Percentiles rank a stretch among this genome's conserved stretches.
These are phyloP conservation scores for Pneumocystis wakefieldiae DNA, from an alignment of 1,139 yeast species.

Conservation along the genomic window DNA sequence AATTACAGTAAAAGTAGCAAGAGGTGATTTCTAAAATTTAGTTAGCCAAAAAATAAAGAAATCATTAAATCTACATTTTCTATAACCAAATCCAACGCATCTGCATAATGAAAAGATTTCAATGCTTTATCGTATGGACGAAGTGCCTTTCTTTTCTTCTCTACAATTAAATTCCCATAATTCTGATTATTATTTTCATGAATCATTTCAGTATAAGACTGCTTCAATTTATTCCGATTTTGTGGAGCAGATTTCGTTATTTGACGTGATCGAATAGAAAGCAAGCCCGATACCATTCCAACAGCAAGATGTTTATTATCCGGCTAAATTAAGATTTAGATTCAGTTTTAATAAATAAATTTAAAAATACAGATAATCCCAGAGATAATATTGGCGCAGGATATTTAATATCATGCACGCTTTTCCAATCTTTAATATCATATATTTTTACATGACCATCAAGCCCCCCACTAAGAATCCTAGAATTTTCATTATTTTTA, in stretches of 20 bases:
- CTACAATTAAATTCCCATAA: conserved; percentile 43
- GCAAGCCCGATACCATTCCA: conserved; percentile 81
- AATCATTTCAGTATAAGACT: conserved; percentile 59
- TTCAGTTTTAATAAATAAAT: background rate
- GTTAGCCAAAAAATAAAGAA: background rate
- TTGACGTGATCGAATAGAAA: conserved; percentile 73
- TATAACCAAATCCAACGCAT: conserved; percentile 80
- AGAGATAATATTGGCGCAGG: conserved; percentile 10
- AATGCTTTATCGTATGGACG: conserved; percentile 71
- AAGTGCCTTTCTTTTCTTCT: conserved; percentile 36
- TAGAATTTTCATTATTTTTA: conserved; percentile 42
- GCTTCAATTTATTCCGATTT: conserved; percentile 26
- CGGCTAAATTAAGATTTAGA: conserved; percentile 37
- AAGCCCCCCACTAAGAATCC: conserved; percentile 78
- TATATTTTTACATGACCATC: conserved; percentile 96
- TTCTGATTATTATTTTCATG: conserved; percentile 86
- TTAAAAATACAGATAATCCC: conserved; percentile 5
- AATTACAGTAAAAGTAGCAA: conserved; percentile 63
- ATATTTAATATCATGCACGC: conserved; percentile 50
- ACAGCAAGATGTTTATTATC: conserved; percentile 79
- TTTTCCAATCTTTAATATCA: conserved; percentile 72
- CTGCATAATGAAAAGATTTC: conserved; percentile 80
- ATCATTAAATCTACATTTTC: conserved; percentile 30
- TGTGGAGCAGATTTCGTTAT: conserved; percentile 17
- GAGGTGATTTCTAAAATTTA: conserved; percentile 37